Evolutionary conservation across 1,284 basidiomycete species (phyloP).

Genomic region (Takashimella koratensis): DNA sequence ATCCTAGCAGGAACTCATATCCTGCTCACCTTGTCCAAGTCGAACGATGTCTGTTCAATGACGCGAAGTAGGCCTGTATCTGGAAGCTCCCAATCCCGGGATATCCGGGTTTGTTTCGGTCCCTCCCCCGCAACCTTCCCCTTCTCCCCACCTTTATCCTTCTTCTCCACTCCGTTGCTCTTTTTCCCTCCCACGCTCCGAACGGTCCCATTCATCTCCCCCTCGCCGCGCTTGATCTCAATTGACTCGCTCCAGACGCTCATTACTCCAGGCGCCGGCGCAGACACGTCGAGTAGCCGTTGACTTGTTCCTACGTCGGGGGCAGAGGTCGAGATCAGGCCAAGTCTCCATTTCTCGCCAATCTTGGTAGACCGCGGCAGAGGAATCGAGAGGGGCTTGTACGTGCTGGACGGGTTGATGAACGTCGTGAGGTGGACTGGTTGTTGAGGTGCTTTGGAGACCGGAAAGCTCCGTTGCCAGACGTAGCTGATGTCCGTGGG

Average conservation of each 20-base stretch:
- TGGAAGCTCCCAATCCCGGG: conserved; percentile 57
- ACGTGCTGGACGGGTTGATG: conserved; percentile 59
- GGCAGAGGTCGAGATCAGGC: conserved; percentile 51
- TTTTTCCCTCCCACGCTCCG: conserved; percentile 7
- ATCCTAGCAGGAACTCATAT: not conserved
- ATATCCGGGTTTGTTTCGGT: conserved; percentile 67
- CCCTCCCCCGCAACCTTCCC: conserved; percentile 26
- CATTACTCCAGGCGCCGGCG: conserved; percentile 15
- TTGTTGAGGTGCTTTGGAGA: not conserved
- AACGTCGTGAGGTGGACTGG: conserved; percentile 66
- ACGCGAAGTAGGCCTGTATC: conserved; percentile 52
- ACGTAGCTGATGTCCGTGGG: conserved; percentile 37
- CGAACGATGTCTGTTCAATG: conserved; percentile 76
- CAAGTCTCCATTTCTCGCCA: conserved; percentile 62
- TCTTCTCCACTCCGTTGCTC: conserved; percentile 10
- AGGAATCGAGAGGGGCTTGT: conserved; percentile 66
- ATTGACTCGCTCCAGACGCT: conserved; percentile 47
- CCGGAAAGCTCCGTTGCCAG: conserved; percentile 34
- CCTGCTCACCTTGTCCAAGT: conserved; percentile 71
- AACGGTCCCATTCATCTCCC: conserved; percentile 1
- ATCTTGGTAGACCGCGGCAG: conserved; percentile 56
- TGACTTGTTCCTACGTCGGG: not conserved
- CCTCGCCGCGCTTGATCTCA: conserved; percentile 17
- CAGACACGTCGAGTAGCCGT: not conserved
- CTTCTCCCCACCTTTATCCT: conserved; percentile 23